phyloP scores from a whole-genome alignment of 345 rosid genomes.

The Acer saccharum region DNA sequence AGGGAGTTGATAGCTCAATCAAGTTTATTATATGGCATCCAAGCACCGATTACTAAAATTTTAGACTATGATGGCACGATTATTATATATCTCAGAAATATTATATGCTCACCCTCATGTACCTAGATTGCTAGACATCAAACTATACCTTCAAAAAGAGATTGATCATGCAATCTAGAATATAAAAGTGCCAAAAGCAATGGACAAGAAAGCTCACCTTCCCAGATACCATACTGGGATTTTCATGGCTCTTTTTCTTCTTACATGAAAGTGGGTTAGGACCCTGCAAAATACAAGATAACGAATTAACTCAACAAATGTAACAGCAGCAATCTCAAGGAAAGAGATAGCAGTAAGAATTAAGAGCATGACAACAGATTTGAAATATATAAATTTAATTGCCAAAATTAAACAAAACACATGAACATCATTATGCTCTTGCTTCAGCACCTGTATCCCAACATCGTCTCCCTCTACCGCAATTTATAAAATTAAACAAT shows the following conservation, averaged over 20 bases:
- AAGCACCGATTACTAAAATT: too few species aligned
- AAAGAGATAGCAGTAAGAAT: neutral
- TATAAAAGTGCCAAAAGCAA: neutral
- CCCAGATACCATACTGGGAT: conserved; percentile 26
- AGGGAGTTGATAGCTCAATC: neutral
- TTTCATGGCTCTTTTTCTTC: conserved; percentile 62
- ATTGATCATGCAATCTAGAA: neutral
- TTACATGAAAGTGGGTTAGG: conserved; percentile 86
- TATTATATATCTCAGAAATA: neutral
- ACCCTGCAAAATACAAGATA: conserved; percentile 50
- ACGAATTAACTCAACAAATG: conserved; percentile 1
- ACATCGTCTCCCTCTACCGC: neutral
- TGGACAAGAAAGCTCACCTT: conserved; percentile 39
- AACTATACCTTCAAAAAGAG: neutral
- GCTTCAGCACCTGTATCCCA: neutral
- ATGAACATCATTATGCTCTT: neutral
- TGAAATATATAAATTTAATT: neutral
- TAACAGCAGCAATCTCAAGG: neutral
- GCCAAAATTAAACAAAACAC: neutral
- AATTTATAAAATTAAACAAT: too few species aligned
- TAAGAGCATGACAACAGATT: neutral
- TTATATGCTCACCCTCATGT: neutral
- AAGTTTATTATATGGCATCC: neutral
- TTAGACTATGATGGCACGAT: too few species aligned
- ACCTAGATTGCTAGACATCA: neutral